Conservation (phyloP, 2,329 filamentous ascomycete genomes). For the Aspergillus sp. region DNA sequence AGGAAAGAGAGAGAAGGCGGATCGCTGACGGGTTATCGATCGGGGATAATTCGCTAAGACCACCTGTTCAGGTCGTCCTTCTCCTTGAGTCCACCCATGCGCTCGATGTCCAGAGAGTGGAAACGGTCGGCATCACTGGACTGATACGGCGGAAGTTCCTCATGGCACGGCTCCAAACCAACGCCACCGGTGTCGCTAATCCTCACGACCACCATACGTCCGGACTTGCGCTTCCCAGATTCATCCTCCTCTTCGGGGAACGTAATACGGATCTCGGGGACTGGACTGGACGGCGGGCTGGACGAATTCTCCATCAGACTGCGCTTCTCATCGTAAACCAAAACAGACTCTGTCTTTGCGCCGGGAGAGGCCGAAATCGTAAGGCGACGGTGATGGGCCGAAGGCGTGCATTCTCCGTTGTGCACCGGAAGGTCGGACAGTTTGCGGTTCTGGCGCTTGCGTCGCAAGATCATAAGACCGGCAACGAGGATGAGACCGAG, state of each 20-base stretch:
- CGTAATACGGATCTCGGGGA: conserved; percentile 95
- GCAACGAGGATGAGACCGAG: conserved; percentile 62
- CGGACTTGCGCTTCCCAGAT: conserved; percentile 68
- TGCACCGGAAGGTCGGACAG: conserved; percentile 59
- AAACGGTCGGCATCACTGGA: conserved; percentile 72
- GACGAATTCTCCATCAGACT: conserved; percentile 69
- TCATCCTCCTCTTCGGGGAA: conserved; percentile 90
- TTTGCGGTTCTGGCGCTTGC: conserved; percentile 50
- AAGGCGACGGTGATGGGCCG: conserved; percentile 47
- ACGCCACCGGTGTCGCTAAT: conserved; percentile 80
- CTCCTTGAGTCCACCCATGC: conserved; percentile 90
- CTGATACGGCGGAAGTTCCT: conserved; percentile 83
- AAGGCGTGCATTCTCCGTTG: conserved; percentile 49
- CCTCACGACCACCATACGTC: conserved; percentile 82
- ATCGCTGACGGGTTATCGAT: conserved; percentile 1
- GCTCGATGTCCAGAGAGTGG: conserved; percentile 88
- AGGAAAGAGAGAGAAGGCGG: conserved; percentile 1
- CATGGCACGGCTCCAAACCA: conserved; percentile 75
- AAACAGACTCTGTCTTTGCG: conserved; percentile 61
- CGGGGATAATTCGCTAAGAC: conserved; percentile 18
- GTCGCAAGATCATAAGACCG: conserved; percentile 65
- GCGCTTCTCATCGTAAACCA: conserved; percentile 73
- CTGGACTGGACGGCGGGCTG: conserved; percentile 70
- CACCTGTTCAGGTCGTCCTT: conserved; percentile 52
- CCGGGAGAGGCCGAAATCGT: conserved; percentile 48